Evolutionary conservation across 306 rosid genomes (phyloP).

Genomic region (Begonia fuchsioides): DNA sequence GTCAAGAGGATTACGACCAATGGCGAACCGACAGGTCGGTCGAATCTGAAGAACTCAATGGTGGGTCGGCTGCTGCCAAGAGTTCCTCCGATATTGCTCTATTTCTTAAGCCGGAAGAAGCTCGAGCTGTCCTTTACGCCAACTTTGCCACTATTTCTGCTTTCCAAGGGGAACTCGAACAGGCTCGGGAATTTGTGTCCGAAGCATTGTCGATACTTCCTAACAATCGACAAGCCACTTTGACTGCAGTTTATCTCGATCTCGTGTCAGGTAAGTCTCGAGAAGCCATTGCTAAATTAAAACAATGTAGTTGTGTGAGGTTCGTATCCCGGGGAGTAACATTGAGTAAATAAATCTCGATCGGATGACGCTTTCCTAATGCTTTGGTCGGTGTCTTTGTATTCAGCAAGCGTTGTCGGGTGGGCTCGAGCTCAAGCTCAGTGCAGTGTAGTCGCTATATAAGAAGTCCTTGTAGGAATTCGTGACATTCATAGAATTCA

Average conservation of each 20-base stretch:
- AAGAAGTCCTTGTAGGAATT: constrained; percentile 65
- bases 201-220: constrained; percentile 68
- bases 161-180: constrained; percentile 65
- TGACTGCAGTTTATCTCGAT: constrained; percentile 75
- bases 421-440: constrained; percentile 21
- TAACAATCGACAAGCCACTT: constrained; percentile 60
- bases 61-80: constrained; percentile 41
- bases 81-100: constrained; percentile 21
- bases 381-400: constrained; percentile 38
- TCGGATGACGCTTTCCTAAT: constrained; percentile 28
- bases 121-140: constrained; percentile 51
- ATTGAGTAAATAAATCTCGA: constrained; percentile 25
- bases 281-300: constrained; percentile 70
- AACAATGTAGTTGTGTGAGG: constrained; percentile 56
- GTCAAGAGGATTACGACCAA: constrained; percentile 58
- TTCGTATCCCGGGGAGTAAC: constrained; percentile 52
- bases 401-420: constrained; percentile 14
- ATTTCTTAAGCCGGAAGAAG: constrained; percentile 89
- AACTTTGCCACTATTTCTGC: constrained; percentile 75
- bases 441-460: constrained; percentile 61
- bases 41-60: constrained; percentile 57
- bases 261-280: constrained; percentile 58
- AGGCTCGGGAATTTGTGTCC: constrained; percentile 38
- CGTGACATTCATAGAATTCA: constrained; percentile 90
- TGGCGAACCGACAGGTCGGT: constrained; percentile 38